Evolutionary conservation across 805 yeast species (phyloP), one percentile per base, ranked within the genome.

Genomic region (Spathaspora arborariae): DNA sequence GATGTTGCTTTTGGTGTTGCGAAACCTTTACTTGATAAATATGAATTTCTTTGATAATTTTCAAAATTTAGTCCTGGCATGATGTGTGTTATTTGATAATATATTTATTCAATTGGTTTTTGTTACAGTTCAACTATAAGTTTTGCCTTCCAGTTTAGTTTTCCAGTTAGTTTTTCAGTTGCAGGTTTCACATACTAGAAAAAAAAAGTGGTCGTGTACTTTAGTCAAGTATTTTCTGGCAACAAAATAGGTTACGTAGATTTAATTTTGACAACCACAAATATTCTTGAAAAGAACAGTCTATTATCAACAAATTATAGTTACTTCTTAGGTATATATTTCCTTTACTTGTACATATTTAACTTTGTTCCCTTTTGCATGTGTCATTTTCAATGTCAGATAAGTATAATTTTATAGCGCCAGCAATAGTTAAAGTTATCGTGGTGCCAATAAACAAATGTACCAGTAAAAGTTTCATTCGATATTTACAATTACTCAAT

Each of bases 51-150:
- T 65, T 89, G 96, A 66, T 79, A 88, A 68, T 94, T 91, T 58
- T 92, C 98, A 66, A 94, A 92, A 57, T 89, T 84, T 48, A 92
- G 79, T 30, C 99, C 99, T 3, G 89, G 80, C 97, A 91, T 90
- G 50, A 42, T 59, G 40, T 20, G 35, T 37, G 35, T 7, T 13
- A 30, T 30, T 30, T 15, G n/a, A 2, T 15, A 15, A 30, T 30
- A 30, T 30, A 15, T 13, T 27, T 7, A n/a, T 3, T 15, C 8
- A 30, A 5, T 4, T 30, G 35, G 16, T 30, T 6, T 30, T 4
- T 24, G 13, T 24, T 13, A 10, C 27, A 9, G 27, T 24, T 6
- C 11, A 24, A 24, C 27, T 24, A 5, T 4, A 4, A 24, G 16
- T 30, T 30, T 30, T 30, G 35, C 35, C 35, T 30, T 30, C 33